These are phyloP conservation scores for Colletotrichum kahawae DNA, from an alignment of 2,329 filamentous ascomycete genomes.

Conservation along the genomic window DNA sequence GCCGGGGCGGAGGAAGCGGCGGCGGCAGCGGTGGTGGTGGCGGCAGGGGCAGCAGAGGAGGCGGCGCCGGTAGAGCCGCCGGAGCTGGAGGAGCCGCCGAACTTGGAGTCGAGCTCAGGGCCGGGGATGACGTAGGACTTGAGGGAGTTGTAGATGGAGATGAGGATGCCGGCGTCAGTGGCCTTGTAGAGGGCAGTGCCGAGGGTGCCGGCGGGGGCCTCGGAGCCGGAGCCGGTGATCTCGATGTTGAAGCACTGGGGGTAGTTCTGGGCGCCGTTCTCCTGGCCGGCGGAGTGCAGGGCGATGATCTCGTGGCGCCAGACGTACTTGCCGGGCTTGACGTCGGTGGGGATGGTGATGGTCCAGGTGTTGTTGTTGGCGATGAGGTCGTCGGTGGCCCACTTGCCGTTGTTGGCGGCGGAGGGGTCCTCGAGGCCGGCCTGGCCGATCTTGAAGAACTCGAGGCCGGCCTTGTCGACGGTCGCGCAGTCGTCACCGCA, in stretches of 20 bases:
- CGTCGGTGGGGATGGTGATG: slow-evolving; percentile 49
- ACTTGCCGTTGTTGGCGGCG: slow-evolving; percentile 44
- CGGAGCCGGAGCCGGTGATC: slow-evolving; percentile 44
- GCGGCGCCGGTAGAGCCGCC: slow-evolving; percentile 30
- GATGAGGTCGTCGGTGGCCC: slow-evolving; percentile 60
- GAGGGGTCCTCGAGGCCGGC: slow-evolving; percentile 47
- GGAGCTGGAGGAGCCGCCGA: slow-evolving; percentile 16
- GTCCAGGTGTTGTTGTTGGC: slow-evolving; percentile 50
- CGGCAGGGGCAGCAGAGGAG: slow-evolving; percentile 5
- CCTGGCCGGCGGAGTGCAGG: slow-evolving; percentile 50
- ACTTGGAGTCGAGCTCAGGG: slow-evolving; percentile 22
- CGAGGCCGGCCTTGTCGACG: slow-evolving; percentile 54
- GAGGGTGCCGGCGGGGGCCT: slow-evolving; percentile 31
- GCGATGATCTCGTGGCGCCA: slow-evolving; percentile 62
- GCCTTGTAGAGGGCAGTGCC: slow-evolving; percentile 41
- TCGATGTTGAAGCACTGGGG: slow-evolving; percentile 58
- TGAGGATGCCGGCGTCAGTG: slow-evolving; percentile 37
- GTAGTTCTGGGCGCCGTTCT: slow-evolving; percentile 52
- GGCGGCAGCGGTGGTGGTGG: slow-evolving; percentile 24
- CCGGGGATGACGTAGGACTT: slow-evolving; percentile 36
- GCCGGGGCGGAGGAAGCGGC: slow-evolving; percentile 22
- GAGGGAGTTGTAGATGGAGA: slow-evolving; percentile 37
- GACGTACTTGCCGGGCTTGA: slow-evolving; percentile 58
- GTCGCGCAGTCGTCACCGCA: slow-evolving; percentile 58
- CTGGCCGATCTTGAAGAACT: slow-evolving; percentile 66